Conservation (phyloP, 768 basidiomycete genomes). For the Pluteus cervinus region DNA sequence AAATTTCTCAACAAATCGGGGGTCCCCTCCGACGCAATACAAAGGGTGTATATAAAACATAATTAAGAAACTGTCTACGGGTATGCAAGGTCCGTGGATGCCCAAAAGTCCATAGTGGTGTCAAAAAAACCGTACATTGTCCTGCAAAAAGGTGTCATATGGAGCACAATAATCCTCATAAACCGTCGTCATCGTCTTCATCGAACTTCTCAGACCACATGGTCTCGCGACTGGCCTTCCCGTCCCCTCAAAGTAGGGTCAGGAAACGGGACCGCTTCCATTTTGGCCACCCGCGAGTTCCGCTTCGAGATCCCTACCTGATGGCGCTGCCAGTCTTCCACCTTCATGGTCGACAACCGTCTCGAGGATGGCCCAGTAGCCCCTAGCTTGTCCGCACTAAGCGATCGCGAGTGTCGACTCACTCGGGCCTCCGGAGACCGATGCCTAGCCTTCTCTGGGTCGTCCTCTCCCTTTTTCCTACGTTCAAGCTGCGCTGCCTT, state of each 20-base stretch:
- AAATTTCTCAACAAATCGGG: too few relatives aligned
- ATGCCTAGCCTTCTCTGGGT: conserved; percentile 26
- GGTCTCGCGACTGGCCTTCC: conserved; percentile 11
- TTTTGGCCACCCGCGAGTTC: conserved; percentile 22
- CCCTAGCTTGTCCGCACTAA: conserved; percentile 60
- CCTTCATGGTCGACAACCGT: conserved; percentile 70
- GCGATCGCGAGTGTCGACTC: conserved; percentile 42
- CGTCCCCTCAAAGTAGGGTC: conserved; percentile 29
- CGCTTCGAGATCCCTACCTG: conserved; percentile 31
- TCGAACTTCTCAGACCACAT: too few relatives aligned
- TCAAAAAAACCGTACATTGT: too few relatives aligned
- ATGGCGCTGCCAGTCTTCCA: conserved; percentile 80
- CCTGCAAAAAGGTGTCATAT: too few relatives aligned
- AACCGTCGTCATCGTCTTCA: too few relatives aligned
- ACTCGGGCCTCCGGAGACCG: conserved; percentile 23
- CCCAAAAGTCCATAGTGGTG: too few relatives aligned
- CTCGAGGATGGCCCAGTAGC: conserved; percentile 40
- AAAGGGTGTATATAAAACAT: too few relatives aligned
- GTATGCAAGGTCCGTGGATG: too few relatives aligned
- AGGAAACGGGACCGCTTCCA: conserved; percentile 54
- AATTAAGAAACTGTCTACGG: too few relatives aligned
- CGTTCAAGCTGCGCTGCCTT: conserved; percentile 52
- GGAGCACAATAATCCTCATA: too few relatives aligned
- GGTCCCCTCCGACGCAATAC: too few relatives aligned
- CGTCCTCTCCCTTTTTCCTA: conserved; percentile 40